Evolutionary conservation across 2,329 filamentous ascomycete species (phyloP), one percentile per base, ranked within the genome.

Genomic region (Neonectria ditissima): DNA sequence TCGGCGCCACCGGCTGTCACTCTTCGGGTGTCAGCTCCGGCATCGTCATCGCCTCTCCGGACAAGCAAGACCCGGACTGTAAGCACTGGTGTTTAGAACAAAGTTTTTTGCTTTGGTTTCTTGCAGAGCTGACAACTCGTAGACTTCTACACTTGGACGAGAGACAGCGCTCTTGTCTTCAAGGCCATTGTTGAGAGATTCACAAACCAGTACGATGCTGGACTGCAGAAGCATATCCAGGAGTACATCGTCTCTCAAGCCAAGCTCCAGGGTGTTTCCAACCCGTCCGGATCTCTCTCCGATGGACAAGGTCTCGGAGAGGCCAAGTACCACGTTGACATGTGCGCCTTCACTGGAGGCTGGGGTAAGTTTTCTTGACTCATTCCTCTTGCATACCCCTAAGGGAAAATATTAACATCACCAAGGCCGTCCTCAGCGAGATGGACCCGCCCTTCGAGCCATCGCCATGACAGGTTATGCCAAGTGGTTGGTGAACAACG

Each of bases 121-220:
- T 34, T 8, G 5, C 24, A 3, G 48, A 7, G 14, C 45, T 74
- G 18, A 74, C 41, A 58, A 11, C 3, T 11, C 2, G 7, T 11
- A 92, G 91, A 94, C 77, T 94, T 86, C 74, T 94, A 89, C 73
- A 93, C 91, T 1, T 95, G 92, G 92, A 93, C 89, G 1, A 82
- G 92, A 72, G 92, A 95, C 76, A 86, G 90, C 16, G 90, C 89
- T 24, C 82, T 94, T 30, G 87, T 88, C 2, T 87, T 91, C 80
- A 93, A 92, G 79, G 81, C 82, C 24, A 78, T 94, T 16, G 81
- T 91, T 9, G 92, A 94, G 70, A 82, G 86, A 20, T 91, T 93
- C 74, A 74, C 80, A 48, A 80, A 87, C 62, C 80, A 80, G 53
- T 91, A 90, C 45, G 85, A 91, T 68, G 78, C 81, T 1, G 77